Evolutionary conservation across 345 rosid species (phyloP).

Genomic region (Populus davidiana): DNA sequence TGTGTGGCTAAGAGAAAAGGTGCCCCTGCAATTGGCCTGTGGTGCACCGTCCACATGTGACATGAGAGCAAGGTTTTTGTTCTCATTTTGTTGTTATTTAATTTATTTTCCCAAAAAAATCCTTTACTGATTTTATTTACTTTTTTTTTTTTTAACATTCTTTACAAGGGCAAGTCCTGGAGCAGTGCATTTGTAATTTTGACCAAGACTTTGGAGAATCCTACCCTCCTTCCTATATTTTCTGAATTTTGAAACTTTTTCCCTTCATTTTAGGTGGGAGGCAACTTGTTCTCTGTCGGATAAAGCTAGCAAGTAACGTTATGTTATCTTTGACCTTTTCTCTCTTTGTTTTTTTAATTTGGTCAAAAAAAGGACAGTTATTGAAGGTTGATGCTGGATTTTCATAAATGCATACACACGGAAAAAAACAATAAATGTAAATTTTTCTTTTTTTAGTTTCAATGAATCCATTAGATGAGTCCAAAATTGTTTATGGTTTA

Average conservation of each 20-base stretch:
- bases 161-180: neutral
- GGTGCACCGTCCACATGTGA: neutral
- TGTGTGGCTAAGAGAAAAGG: constrained; percentile 3
- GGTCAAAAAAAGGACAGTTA: no score
- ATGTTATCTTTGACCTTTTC: no score
- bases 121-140: neutral
- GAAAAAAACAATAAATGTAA: no score
- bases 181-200: neutral
- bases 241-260: neutral
- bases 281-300: neutral
- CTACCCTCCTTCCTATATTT: neutral
- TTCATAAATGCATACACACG: no score
- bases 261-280: neutral
- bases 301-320: neutral
- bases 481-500: no score
- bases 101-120: neutral
- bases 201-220: neutral
- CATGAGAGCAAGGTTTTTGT: neutral
- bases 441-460: no score
- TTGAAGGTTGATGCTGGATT: no score
- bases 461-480: no score
- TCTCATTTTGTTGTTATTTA: neutral
- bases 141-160: neutral
- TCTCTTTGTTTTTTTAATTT: no score
- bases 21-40: neutral